Conservation (phyloP, 768 basidiomycete species). For the Suillus decipiens region DNA sequence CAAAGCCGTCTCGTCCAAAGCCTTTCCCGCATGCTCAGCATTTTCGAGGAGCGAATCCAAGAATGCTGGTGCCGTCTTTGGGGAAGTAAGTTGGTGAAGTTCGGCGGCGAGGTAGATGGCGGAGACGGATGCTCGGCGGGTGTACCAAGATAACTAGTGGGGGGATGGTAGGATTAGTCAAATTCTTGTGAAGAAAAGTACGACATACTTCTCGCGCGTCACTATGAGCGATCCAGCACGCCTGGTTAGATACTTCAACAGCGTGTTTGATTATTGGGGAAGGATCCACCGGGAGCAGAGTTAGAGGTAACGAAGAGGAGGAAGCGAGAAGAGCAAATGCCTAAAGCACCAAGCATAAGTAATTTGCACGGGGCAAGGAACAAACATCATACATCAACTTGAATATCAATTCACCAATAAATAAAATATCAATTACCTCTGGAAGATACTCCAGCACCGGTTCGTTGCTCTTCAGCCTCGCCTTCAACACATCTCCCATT, state of each 20-base stretch:
- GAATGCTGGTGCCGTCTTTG: slow-evolving; percentile 64
- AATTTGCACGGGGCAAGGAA: background rate
- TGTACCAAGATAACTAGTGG: slow-evolving; percentile 70
- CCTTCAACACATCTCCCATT: slow-evolving; percentile 53
- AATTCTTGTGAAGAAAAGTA: background rate
- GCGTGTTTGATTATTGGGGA: slow-evolving; percentile 63
- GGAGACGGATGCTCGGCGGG: slow-evolving; percentile 63
- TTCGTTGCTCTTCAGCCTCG: slow-evolving; percentile 66
- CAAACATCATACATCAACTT: background rate
- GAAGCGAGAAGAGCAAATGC: slow-evolving; percentile 72
- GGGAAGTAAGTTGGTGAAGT: slow-evolving; percentile 81
- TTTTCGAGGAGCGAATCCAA: slow-evolving; percentile 62
- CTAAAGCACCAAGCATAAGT: slow-evolving; percentile 35
- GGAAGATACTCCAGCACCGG: slow-evolving; percentile 65
- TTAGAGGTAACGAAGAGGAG: slow-evolving; percentile 32
- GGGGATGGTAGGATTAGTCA: background rate
- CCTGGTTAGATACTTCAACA: slow-evolving; percentile 64
- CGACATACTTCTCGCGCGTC: slow-evolving; percentile 54
- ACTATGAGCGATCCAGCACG: slow-evolving; percentile 61
- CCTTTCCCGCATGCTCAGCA: slow-evolving; percentile 44
- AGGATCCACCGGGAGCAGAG: slow-evolving; percentile 56
- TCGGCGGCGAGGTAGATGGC: slow-evolving; percentile 76
- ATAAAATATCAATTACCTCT: slow-evolving; percentile 45
- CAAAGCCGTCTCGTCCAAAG: slow-evolving; percentile 51
- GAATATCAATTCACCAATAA: background rate